Percentiles rank a stretch among this genome's conserved stretches.
These are phyloP conservation scores for Lavandula angustifolia DNA, from an alignment of 257 asterid species.

Conservation along the genomic window DNA sequence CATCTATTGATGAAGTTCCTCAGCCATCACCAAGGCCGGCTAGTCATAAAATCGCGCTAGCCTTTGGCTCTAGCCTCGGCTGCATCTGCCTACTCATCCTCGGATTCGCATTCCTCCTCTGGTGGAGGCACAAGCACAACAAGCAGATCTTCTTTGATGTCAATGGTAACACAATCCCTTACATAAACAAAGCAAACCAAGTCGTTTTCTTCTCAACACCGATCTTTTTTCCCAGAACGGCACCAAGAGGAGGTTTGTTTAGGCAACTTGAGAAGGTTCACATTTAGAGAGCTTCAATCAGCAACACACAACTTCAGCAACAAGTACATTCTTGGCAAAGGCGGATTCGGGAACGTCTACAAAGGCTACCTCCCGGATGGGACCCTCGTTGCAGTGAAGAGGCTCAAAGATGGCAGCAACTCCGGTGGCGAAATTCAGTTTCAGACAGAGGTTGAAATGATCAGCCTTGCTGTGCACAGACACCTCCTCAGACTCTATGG, in stretches of 20 bases:
- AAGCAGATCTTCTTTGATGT: conserved; percentile 72
- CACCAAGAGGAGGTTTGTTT: conserved; percentile 64
- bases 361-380: conserved; percentile 87
- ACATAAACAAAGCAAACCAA: background rate
- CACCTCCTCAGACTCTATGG: conserved; percentile 85
- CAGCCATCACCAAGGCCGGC: conserved; percentile 43
- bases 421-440: conserved; percentile 82
- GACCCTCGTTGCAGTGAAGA: conserved; percentile 78
- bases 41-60: conserved; percentile 64
- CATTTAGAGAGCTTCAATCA: conserved; percentile 69
- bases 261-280: conserved; percentile 84
- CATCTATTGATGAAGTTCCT: conserved; percentile 36
- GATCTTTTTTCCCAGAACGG: conserved; percentile 52
- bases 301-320: conserved; percentile 89
- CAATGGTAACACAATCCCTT: conserved; percentile 49
- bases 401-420: conserved; percentile 78
- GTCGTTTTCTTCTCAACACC: background rate
- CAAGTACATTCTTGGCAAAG: conserved; percentile 87
- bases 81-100: conserved; percentile 74
- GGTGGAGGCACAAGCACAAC: conserved; percentile 84
- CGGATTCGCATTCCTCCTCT: conserved; percentile 72
- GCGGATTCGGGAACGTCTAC: conserved; percentile 91
- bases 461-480: conserved; percentile 91
- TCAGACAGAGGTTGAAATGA: conserved; percentile 93
- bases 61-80: conserved; percentile 83